phyloP scores from a whole-genome alignment of 2,329 filamentous ascomycete species.

The Trichoderma sp. region DNA sequence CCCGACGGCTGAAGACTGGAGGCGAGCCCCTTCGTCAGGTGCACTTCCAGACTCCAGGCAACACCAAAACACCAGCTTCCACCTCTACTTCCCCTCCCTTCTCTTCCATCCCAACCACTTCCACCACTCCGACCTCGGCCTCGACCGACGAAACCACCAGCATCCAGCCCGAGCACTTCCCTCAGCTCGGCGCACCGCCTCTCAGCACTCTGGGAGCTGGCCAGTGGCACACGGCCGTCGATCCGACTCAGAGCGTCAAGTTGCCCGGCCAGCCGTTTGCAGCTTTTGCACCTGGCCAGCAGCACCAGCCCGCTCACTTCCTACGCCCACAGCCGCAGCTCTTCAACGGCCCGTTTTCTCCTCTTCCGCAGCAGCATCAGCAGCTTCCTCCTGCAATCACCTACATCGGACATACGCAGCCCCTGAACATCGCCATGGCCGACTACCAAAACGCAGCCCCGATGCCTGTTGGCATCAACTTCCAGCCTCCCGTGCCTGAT shows the following conservation, averaged over 20 bases:
- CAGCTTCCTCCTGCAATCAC: slow-evolving; percentile 23
- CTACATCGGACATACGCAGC: slow-evolving; percentile 28
- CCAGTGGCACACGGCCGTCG: slow-evolving; percentile 36
- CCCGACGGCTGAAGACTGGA: slow-evolving; percentile 28
- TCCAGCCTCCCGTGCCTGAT: slow-evolving; percentile 58
- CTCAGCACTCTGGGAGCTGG: slow-evolving; percentile 20
- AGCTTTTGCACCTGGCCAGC: slow-evolving; percentile 19
- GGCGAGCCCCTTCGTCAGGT: slow-evolving; percentile 33
- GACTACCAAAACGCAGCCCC: slow-evolving; percentile 45
- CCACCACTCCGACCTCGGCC: slow-evolving; percentile 1
- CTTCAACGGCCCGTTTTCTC: slow-evolving; percentile 10
- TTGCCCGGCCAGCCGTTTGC: slow-evolving; percentile 26
- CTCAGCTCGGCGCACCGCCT: slow-evolving; percentile 29
- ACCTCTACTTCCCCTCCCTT: slow-evolving; percentile 5
- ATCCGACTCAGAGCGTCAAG: slow-evolving; percentile 34
- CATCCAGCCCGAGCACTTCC: slow-evolving; percentile 29
- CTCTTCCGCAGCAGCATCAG: neutral
- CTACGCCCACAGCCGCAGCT: slow-evolving; percentile 9
- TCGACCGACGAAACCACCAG: neutral
- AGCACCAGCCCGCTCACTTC: slow-evolving; percentile 18
- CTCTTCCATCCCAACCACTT: neutral
- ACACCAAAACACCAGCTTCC: neutral
- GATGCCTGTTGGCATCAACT: slow-evolving; percentile 46
- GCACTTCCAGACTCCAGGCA: slow-evolving; percentile 28
- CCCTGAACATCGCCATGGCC: slow-evolving; percentile 32